phyloP scores from a whole-genome alignment of 192 early-diverging fungal species.

The Anaeromyces robustus region DNA sequence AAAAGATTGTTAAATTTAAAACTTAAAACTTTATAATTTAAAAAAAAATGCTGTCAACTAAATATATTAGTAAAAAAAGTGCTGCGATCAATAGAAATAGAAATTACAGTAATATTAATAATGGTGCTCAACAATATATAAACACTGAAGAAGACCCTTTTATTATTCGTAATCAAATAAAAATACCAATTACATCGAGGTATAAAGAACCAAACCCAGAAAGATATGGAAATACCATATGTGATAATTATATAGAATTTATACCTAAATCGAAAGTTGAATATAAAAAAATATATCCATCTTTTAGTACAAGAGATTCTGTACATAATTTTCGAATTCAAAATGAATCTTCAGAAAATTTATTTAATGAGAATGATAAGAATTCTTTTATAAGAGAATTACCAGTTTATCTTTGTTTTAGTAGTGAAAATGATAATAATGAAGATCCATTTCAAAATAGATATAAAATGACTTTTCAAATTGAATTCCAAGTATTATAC shows the following conservation, averaged over 20 bases:
- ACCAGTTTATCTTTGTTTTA: neutral
- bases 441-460: neutral
- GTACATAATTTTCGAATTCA: neutral
- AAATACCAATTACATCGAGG: neutral
- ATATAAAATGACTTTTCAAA: neutral
- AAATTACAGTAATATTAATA: neutral
- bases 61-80: neutral
- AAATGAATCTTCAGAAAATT: neutral
- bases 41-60: neutral
- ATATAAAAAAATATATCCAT: neutral
- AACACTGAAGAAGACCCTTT: neutral
- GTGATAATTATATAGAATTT: neutral
- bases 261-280: neutral
- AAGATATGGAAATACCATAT: neutral
- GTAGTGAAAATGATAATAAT: neutral
- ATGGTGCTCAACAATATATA: neutral
- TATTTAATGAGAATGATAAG: neutral
- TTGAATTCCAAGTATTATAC: neutral
- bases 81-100: neutral
- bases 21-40: neutral
- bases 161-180: neutral
- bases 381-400: neutral
- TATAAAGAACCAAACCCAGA: neutral
- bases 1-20: too few species aligned
- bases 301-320: neutral